Base-by-base conservation (phyloP, 345 rosid species). In the Ricinus communis region DNA sequence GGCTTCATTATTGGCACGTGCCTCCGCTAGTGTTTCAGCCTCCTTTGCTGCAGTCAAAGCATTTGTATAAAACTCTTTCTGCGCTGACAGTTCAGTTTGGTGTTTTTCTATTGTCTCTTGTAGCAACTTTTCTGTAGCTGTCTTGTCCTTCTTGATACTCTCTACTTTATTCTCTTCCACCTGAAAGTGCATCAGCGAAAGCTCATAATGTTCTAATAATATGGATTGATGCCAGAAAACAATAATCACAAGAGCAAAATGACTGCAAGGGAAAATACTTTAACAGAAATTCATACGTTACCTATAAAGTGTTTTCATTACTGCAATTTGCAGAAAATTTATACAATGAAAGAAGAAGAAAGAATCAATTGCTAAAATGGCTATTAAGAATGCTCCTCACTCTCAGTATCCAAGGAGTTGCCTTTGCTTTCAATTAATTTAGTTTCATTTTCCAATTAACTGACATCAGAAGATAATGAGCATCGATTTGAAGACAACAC, bases 91-190 rank as follows among this genome's bases (percentile, higher is more conserved):
- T 79, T 96, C 98, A 4, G 83, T 84, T 84, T 89, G 99, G 81
- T 96, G 96, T 75, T 87, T 91, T 79, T 96, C 99, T 69, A 93
- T 87, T 52, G 98, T 92, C 82, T 96, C 99, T 83, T 96, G 96
- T 70, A 96, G 85, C 86, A 96, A 80, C 60, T 81, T 84, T 83
- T 96, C 99, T 46, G 98, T 91, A 30, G 96, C 93, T 76, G 89
- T 73, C 86, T 96, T 96, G 79, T 96, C 97, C 85, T 75, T 93
- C 86, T 82, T 93, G 56, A 91, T 85, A 79, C 96, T 89, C 80
- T 93, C 98, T 67, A 87, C 98, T 77, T 93, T 96, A 72, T 84
- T 96, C 82, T 96, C 99, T 84, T 96, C 99, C 66, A 86, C 93
- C 99, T 96, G 79, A 59, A 74, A 71, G 67, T n/a, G 59, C 25